Evolutionary conservation across 2,329 filamentous ascomycete species (phyloP), one percentile per base, ranked within the genome.

Genomic region (Oidium heveae): DNA sequence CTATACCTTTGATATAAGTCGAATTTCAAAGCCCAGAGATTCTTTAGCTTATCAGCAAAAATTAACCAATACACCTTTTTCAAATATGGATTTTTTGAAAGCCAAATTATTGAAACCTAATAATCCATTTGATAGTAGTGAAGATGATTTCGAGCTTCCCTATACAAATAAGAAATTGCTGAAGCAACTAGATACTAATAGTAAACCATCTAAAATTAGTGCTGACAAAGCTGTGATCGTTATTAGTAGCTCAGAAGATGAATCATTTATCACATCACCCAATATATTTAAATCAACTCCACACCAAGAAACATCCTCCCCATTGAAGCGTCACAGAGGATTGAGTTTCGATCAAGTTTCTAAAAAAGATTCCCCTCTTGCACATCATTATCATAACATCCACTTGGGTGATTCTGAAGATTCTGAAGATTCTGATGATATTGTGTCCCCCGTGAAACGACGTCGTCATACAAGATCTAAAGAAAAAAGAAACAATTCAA

Each of bases 251-350:
- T 39, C 37, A 5, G 37, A 39, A 4, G 37, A 39, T 39, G 37
- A 55, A 56, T 33, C 54, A 52, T 43, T 22, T 34, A 20, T 20
- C 46, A 33, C 41, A 47, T 12, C 37, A 53, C 33, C 52, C 54
- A 1, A 15, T 47, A 15, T 28, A 1, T 47, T 37, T 4, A 56
- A 58, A 5, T 56, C 58, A n/a, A 52, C 47, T 10, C 56, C 60
- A 7, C 58, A 60, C 34, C 56, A 57, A 44, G 49, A 58, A 22
- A 53, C 57, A 5, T 56, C 52, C 32, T 63, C 61, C 33, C 57
- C 60, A 43, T 22, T 55, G 12, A 60, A 57, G 44, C 58, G 58
- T 10, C 56, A 56, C 12, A 28, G 24, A 44, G 4, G 8, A 33
- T 7, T 18, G 13, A 20, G 16, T n/a, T 7, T 20, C 13, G 44